These are phyloP conservation scores for Blastocystis sp. DNA, from an alignment of 352 stramenopile species.

Conservation along the genomic window DNA sequence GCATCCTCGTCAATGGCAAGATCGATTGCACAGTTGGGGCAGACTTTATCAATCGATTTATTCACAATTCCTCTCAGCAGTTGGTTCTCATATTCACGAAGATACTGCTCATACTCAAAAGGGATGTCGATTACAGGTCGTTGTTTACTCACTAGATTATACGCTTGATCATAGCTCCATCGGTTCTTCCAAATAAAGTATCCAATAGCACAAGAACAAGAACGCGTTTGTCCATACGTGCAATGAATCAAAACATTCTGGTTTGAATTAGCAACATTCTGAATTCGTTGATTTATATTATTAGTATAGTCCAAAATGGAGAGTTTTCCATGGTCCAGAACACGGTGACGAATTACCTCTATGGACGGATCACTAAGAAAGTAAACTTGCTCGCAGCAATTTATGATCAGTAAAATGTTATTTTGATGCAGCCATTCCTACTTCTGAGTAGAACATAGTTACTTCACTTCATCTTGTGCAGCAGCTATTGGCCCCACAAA, in stretches of 20 bases:
- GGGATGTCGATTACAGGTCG: conserved; percentile 10
- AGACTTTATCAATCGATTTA: background rate
- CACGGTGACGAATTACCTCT: background rate
- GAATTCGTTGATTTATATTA: background rate
- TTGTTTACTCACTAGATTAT: background rate
- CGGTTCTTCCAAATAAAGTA: conserved; percentile 44
- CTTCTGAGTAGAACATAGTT: background rate
- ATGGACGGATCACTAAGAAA: background rate
- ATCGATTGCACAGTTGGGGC: background rate
- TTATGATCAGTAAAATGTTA: conserved; percentile 7
- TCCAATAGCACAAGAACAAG: conserved; percentile 31
- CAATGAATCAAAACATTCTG: conserved; percentile 37
- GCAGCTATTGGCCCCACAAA: conserved; percentile 10
- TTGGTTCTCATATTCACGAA: conserved; percentile 23
- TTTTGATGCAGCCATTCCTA: background rate
- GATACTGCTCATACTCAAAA: background rate
- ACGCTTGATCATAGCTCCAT: background rate
- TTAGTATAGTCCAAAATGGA: conserved; percentile 1
- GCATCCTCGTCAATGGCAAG: background rate
- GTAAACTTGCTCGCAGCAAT: conserved; percentile 6
- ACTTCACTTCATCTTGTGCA: background rate
- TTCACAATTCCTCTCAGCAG: background rate
- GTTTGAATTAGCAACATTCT: background rate
- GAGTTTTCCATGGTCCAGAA: background rate
- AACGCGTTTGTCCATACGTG: conserved; percentile 10